A percentile compares a stretch with the other conserved stretches of the same genome.
Evolutionary conservation across 1,139 yeast genomes (phyloP).

Genomic region (Komagataea norvegica): DNA sequence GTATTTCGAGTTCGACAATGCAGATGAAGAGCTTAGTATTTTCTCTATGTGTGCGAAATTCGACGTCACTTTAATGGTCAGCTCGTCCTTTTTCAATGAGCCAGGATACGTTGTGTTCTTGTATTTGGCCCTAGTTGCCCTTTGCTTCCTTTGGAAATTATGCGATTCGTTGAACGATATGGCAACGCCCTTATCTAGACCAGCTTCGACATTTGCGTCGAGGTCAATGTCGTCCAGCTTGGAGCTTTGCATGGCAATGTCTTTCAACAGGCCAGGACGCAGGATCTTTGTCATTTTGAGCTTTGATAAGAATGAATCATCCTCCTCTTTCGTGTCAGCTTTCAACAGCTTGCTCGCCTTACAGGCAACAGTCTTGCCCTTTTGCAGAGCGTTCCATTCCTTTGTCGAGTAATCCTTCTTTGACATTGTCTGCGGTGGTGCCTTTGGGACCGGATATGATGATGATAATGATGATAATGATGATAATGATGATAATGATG

Average conservation of each 20-base stretch:
- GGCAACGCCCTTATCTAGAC: slow-evolving; percentile 1
- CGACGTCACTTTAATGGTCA: slow-evolving; percentile 29
- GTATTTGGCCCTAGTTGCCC: slow-evolving; percentile 14
- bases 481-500: no score
- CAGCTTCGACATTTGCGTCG: slow-evolving; percentile 15
- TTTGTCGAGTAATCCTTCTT: not conserved
- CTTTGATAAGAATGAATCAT: slow-evolving; percentile 9
- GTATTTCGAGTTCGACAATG: slow-evolving; percentile 31
- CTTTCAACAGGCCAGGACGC: not conserved
- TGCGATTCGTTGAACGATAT: slow-evolving; percentile 1
- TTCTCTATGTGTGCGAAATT: slow-evolving; percentile 36
- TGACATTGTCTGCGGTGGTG: no score
- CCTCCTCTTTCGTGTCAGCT: slow-evolving; percentile 3
- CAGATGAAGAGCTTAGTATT: slow-evolving; percentile 40
- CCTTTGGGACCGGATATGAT: not conserved
- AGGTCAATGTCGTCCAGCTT: slow-evolving; percentile 6
- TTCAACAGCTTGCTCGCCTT: slow-evolving; percentile 1
- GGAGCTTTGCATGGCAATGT: not conserved
- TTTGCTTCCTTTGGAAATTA: not conserved
- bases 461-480: no score
- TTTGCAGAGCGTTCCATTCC: slow-evolving; percentile 3
- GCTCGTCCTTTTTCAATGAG: slow-evolving; percentile 22
- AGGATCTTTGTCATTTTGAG: slow-evolving; percentile 7
- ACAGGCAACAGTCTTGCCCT: slow-evolving; percentile 1
- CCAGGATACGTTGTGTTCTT: slow-evolving; percentile 11